Evolutionary conservation across 352 stramenopile species (phyloP), one percentile per base, ranked within the genome.

Genomic region (Phytophthora vignae): DNA sequence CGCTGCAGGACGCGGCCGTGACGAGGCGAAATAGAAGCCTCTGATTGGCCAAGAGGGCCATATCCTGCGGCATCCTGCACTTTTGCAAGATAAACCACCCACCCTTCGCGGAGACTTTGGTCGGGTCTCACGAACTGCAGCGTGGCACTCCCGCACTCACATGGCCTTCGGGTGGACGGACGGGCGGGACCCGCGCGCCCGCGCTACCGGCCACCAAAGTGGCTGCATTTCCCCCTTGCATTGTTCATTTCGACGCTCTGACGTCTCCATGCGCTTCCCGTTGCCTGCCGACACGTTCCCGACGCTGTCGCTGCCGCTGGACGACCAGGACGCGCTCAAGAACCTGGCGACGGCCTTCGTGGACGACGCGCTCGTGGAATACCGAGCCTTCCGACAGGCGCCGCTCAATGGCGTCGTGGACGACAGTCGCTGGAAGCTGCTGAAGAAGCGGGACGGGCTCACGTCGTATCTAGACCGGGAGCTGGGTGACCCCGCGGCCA

Each of bases 341-440:
- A 65, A 68, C 17, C 54, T 87, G 48, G 80, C 72, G 0, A 55
- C 69, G 22, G 65, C 72, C 6, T 81, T 91, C 38, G 71, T 92
- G 21, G 67, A 76, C 48, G 77, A 88, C 15, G 75, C 81, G 0
- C 31, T 91, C 46, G 50, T 64, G 21, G 70, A 90, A 53, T 91
- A 90, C 68, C 68, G 76, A 9, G 65, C 73, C 27, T 85, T 86
- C 22, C 75, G 84, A 14, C 31, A 7, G 15, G 49, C 72, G 14
- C 46, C 60, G 3, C 59, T 81, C 40, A 46, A 79, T n/a, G 70
- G 75, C 29, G 46, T 74, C 6, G 61, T 92, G n/a, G 79, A 90
- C 53, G 55, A 72, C 9, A 48, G 17, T 21, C 76, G 75, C 17
- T 92, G 83, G 83, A 87, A 90, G 59, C 69, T 82, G 60, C 64